These are phyloP conservation scores for Phycomyces nitens DNA, from an alignment of 192 early-diverging fungal genomes.

Conservation along the genomic window DNA sequence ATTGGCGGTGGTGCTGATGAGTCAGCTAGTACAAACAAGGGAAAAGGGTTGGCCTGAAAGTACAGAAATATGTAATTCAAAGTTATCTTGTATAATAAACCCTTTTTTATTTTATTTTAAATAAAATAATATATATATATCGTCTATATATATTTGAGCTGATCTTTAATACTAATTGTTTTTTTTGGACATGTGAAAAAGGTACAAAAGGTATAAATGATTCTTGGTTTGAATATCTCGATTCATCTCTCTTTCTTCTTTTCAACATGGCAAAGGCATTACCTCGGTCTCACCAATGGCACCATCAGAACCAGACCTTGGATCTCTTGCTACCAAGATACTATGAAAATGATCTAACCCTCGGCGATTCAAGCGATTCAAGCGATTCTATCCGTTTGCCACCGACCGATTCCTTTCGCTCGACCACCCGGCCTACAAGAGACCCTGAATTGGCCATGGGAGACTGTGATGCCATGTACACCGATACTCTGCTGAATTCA, in stretches of 20 bases:
- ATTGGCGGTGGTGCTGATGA: too few relatives aligned
- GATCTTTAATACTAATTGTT: too few relatives aligned
- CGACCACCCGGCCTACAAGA: neutral
- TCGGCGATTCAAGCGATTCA: neutral
- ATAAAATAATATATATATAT: too few relatives aligned
- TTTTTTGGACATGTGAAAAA: neutral
- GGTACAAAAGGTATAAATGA: neutral
- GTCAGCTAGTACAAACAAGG: too few relatives aligned
- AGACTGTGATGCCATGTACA: constrained; percentile 7
- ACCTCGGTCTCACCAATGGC: constrained; percentile 1
- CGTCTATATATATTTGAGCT: too few relatives aligned
- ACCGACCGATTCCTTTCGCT: neutral
- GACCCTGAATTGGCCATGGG: constrained; percentile 6
- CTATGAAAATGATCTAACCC: neutral
- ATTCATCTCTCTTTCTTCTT: neutral
- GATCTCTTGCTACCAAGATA: constrained; percentile 2
- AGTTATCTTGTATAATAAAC: too few relatives aligned
- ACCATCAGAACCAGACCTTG: neutral
- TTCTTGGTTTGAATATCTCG: neutral
- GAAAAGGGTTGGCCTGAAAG: too few relatives aligned
- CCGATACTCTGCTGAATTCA: neutral
- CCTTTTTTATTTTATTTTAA: too few relatives aligned
- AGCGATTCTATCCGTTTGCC: neutral
- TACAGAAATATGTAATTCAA: too few relatives aligned
- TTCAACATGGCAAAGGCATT: neutral